phyloP scores from a whole-genome alignment of 495 filamentous ascomycete species.

The Penicillium lagena region DNA sequence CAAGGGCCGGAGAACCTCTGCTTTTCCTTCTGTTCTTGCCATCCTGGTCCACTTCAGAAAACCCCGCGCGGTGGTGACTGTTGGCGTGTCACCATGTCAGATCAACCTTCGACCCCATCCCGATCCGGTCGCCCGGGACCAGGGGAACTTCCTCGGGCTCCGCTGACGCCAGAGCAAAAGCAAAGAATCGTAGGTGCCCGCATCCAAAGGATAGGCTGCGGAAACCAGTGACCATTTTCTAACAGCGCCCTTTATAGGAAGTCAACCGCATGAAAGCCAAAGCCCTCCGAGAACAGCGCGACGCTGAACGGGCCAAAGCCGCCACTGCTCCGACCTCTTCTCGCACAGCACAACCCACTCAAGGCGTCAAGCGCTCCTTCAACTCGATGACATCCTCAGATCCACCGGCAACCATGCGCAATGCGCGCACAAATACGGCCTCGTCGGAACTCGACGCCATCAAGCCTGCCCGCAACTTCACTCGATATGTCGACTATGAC shows the following conservation, averaged over 20 bases:
- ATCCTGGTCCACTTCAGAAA: background rate
- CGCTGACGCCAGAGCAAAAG: conserved; percentile 69
- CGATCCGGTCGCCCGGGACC: conserved; percentile 20
- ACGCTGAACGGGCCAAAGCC: conserved; percentile 45
- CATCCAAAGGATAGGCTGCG: background rate
- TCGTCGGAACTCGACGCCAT: conserved; percentile 48
- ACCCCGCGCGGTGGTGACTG: background rate
- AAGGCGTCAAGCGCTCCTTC: conserved; percentile 56
- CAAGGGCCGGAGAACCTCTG: background rate
- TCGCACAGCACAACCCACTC: conserved; percentile 17
- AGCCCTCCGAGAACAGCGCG: conserved; percentile 67
- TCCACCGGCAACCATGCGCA: conserved; percentile 57
- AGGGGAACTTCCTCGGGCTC: conserved; percentile 39
- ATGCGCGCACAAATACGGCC: conserved; percentile 44
- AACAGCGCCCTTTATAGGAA: conserved; percentile 51
- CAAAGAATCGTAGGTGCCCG: conserved; percentile 55
- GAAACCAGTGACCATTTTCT: background rate
- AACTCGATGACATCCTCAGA: conserved; percentile 54
- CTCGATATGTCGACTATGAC: conserved; percentile 93
- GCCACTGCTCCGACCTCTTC: conserved; percentile 10
- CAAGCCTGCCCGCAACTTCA: conserved; percentile 71
- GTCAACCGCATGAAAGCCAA: conserved; percentile 87
- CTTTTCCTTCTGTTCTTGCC: background rate
- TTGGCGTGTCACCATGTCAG: conserved; percentile 11
- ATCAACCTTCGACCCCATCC: conserved; percentile 55